phyloP scores from a whole-genome alignment of 257 asterid species.

The Solanum boliviense region DNA sequence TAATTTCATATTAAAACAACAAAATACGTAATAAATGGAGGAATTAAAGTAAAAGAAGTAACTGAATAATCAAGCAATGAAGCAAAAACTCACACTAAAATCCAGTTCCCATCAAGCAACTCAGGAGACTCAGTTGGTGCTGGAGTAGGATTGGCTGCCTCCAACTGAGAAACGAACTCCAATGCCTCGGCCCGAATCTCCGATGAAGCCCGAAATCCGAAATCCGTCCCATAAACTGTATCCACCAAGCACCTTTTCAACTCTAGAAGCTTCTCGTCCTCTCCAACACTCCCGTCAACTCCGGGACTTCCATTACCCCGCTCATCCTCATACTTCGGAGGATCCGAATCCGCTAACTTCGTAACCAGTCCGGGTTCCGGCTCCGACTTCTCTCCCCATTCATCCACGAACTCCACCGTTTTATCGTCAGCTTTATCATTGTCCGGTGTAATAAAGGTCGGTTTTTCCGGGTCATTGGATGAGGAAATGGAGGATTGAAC shows the following conservation, averaged over 20 bases:
- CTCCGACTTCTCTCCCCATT: conserved; percentile 76
- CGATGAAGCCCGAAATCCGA: conserved; percentile 68
- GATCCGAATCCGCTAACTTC: conserved; percentile 44
- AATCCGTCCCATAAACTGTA: conserved; percentile 69
- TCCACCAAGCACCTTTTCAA: conserved; percentile 66
- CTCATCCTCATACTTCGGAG: conserved; percentile 63
- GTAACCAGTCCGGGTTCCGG: conserved; percentile 44
- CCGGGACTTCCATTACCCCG: conserved; percentile 58
- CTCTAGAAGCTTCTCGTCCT: conserved; percentile 35
- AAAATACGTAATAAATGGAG: background rate
- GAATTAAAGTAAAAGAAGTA: background rate
- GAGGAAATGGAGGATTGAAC: conserved; percentile 8
- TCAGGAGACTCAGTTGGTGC: conserved; percentile 63
- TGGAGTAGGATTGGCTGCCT: conserved; percentile 75
- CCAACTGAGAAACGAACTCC: conserved; percentile 79
- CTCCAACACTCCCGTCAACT: conserved; percentile 9
- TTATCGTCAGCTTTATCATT: conserved; percentile 2
- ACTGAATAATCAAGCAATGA: background rate
- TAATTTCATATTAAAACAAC: background rate
- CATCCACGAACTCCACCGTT: conserved; percentile 32
- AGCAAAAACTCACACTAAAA: conserved; percentile 57
- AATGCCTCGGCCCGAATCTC: conserved; percentile 81
- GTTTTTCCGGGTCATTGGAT: conserved; percentile 2
- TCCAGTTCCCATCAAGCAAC: conserved; percentile 89
- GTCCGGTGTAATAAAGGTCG: background rate